Conservation (phyloP, 768 basidiomycete species). For the Pulveroboletus sp. region DNA sequence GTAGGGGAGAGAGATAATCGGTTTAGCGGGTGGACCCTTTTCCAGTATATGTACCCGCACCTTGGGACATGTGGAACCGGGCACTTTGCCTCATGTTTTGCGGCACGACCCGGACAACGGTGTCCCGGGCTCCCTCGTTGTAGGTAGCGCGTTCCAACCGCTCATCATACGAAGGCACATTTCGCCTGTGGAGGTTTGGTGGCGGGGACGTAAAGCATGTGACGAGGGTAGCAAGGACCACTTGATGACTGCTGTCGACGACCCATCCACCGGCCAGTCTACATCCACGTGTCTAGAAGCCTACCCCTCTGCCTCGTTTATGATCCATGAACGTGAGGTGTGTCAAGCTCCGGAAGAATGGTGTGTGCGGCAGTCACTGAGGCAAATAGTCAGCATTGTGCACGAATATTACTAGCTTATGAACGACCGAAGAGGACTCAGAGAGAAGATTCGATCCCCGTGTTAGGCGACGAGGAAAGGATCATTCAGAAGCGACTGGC, state of each 20-base stretch:
- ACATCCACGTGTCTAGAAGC: not conserved
- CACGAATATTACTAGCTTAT: not conserved
- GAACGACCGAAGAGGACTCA: slow-evolving; percentile 13
- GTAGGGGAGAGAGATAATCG: slow-evolving; percentile 14
- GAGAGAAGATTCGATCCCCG: slow-evolving; percentile 32
- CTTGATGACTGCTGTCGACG: not conserved
- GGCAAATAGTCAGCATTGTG: slow-evolving; percentile 11
- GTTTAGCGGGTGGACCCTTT: slow-evolving; percentile 6
- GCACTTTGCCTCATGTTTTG: slow-evolving; percentile 27
- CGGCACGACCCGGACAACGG: slow-evolving; percentile 12
- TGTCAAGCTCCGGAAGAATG: not conserved
- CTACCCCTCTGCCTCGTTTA: not conserved
- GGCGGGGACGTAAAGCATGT: not conserved
- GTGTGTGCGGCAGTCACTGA: not conserved
- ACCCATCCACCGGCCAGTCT: not conserved
- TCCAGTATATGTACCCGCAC: slow-evolving; percentile 24
- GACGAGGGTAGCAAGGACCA: not conserved
- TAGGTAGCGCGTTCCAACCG: too few relatives aligned
- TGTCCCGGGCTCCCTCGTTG: not conserved
- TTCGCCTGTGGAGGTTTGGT: not conserved
- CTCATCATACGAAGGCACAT: not conserved
- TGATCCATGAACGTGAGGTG: slow-evolving; percentile 1
- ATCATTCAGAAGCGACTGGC: slow-evolving; percentile 27
- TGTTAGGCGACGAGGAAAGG: slow-evolving; percentile 6
- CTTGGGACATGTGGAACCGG: slow-evolving; percentile 24